Base-by-base conservation (phyloP, 2,329 filamentous ascomycete species). In the Endothia cerciana region DNA sequence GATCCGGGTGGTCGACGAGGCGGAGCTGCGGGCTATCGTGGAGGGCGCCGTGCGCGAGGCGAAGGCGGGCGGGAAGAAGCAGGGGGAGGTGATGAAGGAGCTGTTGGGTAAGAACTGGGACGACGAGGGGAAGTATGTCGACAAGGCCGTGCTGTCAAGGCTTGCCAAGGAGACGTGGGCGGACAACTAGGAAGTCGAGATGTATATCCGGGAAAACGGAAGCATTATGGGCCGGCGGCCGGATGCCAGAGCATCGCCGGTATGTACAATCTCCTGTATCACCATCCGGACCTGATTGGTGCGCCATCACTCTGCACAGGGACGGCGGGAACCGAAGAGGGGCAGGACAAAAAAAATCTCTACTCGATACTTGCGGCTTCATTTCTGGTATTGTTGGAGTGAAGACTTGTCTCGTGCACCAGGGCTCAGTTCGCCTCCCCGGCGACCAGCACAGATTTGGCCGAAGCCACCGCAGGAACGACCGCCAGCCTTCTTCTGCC, bases 61-160 rank as follows among this genome's bases (percentile, higher is more conserved):
- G 65, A 82, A 80, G 72, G 61, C 28, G 25, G 40, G 13, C 4
- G 57, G 57, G 2, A 63, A 57, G 53, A 58, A 58, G 33, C 40
- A 58, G 51, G 51, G 51, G 15, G 61, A 63, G 25, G 45, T 57
- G 78, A 76, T 36, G 82, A 82, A 25, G 83, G 81, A 43, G 73
- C 71, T 3, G 75, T 73, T 10, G 73, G 72, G 59, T 86, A 87
- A 74, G 73, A 80, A 17, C 75, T 82, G 59, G 77, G 88, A 69
- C 88, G 89, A 4, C 36, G 85, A 88, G 66, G 89, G 86, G 43
- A 89, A 88, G 77, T 82, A 85, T 47, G 83, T 91, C 43, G 86
- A 92, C 73, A 87, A 83, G 77, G 83, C 82, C 62, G 82, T 85
- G 69, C 78, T 93, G 58, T 84, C 83, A 4, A 85, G 79, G 71